Conservation (phyloP, 2,329 filamentous ascomycete genomes). For the Colletotrichum abscissum region DNA sequence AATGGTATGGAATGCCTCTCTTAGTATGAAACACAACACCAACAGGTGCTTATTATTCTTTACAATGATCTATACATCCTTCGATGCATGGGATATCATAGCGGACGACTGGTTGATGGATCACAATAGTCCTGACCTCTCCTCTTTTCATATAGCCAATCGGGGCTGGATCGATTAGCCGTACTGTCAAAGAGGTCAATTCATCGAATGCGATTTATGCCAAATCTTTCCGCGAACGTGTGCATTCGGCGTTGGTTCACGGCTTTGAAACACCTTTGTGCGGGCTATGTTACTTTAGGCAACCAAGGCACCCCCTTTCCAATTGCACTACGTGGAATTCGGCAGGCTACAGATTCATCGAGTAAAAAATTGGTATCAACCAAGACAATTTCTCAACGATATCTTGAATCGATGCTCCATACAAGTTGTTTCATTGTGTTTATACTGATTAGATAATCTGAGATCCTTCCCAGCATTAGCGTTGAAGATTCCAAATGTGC, state of each 20-base stretch:
- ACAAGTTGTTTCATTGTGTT: not conserved
- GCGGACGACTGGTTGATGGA: not conserved
- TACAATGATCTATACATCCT: not conserved
- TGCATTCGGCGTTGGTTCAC: too few species aligned
- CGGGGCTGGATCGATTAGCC: too few species aligned
- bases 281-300: too few species aligned
- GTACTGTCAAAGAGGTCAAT: too few species aligned
- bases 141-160: not conserved
- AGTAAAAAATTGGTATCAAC: too few species aligned
- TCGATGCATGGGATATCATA: not conserved
- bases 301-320: too few species aligned
- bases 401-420: not conserved
- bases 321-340: too few species aligned
- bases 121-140: not conserved
- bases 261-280: too few species aligned
- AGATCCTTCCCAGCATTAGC: not conserved
- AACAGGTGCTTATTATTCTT: not conserved
- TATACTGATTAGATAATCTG: not conserved
- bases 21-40: not conserved
- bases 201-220: too few species aligned
- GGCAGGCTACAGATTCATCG: too few species aligned
- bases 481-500: not conserved
- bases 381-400: not conserved
- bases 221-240: too few species aligned
- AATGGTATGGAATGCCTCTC: not conserved